Evolutionary conservation across 202 grass and related monocot genomes (phyloP).

Genomic region (Musa balbisiana): DNA sequence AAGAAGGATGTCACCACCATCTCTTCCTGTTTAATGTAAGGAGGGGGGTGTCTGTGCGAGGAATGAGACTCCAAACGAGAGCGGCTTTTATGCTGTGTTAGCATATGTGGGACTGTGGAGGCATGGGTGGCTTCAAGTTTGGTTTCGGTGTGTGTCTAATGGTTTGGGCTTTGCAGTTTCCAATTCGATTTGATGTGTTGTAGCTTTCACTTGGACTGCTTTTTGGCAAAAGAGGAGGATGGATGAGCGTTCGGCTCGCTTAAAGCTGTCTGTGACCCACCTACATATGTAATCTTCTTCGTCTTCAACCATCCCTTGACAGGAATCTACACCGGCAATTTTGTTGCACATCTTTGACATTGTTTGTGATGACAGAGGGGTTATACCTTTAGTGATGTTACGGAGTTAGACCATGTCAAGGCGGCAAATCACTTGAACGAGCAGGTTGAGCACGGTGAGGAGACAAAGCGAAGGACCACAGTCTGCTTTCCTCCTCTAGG

Average conservation of each 20-base stretch:
- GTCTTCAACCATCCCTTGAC: no score
- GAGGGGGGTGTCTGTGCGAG: conserved; percentile 2
- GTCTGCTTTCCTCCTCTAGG: neutral
- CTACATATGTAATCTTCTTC: neutral
- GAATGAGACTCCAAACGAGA: neutral
- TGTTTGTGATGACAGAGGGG: neutral
- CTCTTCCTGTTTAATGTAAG: neutral
- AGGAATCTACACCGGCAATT: neutral
- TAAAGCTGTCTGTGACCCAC: neutral
- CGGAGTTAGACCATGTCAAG: neutral
- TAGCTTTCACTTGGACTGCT: neutral
- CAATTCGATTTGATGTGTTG: neutral
- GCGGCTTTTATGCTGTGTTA: neutral
- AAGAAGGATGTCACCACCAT: conserved; percentile 5
- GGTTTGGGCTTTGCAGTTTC: neutral
- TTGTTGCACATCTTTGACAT: neutral
- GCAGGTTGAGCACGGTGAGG: neutral
- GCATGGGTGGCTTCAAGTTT: neutral
- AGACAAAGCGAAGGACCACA: neutral
- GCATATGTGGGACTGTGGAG: neutral
- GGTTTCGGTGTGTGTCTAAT: no score
- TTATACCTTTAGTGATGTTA: neutral
- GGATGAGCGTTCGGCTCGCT: neutral
- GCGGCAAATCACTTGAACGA: neutral
- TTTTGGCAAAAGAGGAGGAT: neutral